Evolutionary conservation across 768 basidiomycete genomes (phyloP).

Genomic region (Boletus sp.): DNA sequence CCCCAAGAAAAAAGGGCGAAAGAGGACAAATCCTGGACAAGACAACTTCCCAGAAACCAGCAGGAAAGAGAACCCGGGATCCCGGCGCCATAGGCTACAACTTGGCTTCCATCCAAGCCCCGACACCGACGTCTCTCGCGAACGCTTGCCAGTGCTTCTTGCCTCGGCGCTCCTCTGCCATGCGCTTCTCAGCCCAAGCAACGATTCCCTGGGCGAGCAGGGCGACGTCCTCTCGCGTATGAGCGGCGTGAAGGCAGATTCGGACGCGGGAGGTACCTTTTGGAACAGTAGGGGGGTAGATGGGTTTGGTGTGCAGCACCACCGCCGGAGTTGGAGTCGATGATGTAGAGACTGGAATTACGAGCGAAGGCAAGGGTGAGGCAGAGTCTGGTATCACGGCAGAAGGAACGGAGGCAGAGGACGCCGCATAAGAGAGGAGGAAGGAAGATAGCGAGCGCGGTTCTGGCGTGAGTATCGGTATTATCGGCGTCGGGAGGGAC

Average conservation of each 20-base stretch:
- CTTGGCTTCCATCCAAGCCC: constrained; percentile 30
- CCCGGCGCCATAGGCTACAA: constrained; percentile 4
- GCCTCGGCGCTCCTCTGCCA: constrained; percentile 4
- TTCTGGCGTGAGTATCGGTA: constrained; percentile 75
- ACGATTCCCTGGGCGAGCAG: constrained; percentile 49
- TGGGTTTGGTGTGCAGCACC: constrained; percentile 68
- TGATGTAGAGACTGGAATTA: neutral
- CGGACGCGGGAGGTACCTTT: constrained; percentile 81
- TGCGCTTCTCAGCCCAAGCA: constrained; percentile 29
- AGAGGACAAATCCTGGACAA: neutral
- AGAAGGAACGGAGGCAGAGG: neutral
- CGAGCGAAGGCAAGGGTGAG: neutral
- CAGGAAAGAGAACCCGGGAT: neutral
- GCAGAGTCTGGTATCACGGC: neutral
- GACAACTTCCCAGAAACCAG: too few species aligned
- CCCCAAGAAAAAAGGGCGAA: neutral
- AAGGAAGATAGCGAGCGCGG: constrained; percentile 74
- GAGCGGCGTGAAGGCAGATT: constrained; percentile 83
- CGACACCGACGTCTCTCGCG: constrained; percentile 15
- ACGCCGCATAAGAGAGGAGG: constrained; percentile 35
- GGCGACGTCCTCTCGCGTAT: constrained; percentile 61
- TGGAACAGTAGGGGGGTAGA: constrained; percentile 87
- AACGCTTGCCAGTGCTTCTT: constrained; percentile 10
- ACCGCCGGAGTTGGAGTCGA: constrained; percentile 10
- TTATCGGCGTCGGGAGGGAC: constrained; percentile 62